Evolutionary conservation across 495 filamentous ascomycete species (phyloP), one percentile per base, ranked within the genome.

Genomic region (Aspergillus kassunensis): DNA sequence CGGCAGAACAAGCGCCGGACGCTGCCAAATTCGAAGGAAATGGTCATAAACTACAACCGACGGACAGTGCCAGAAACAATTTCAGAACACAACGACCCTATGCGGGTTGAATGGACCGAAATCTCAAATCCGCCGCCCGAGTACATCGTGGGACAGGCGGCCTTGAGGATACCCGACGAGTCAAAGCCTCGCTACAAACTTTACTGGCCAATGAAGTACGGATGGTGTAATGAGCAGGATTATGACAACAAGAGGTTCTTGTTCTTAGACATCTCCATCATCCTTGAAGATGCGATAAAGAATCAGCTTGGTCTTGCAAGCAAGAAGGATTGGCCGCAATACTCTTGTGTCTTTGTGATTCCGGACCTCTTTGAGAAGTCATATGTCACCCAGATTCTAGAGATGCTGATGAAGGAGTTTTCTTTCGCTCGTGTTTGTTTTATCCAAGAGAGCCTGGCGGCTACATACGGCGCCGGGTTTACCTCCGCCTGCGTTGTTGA

Each of bases 21-120:
- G 13, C 73, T 97, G 18, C 93, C 95, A 18, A 97, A 97, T 68
- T 95, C 91, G 0, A 96, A 95, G 62, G 93, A 97, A 54, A 74
- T 95, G 55, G 90, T 95, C 2, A 79, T 92, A 47, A 97, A 95
- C 64, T 97, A 85, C 71, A 98, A 98, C 64, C 80, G 88, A 31
- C 80, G 87, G 31, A 87, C 81, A 0, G 79, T 83, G 15, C 85
- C 90, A 6, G 92, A 97, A 54, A 81, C 78, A 20, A 97, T 98
- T 36, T 83, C 86, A 3, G 88, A 92, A 58, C 93, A 98, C 66
- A 97, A 97, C 59, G 93, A 98, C 59, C 86, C 91, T 0, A 71
- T 91, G 54, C 84, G 92, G 39, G 82, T 97, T 21, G 95, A 97
- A 41, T 98, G 93, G 93, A 98, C 93, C 1, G 91, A 97, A 51